phyloP scores from a whole-genome alignment of 129 eudicot species.

The Oenanthe sinensis region DNA sequence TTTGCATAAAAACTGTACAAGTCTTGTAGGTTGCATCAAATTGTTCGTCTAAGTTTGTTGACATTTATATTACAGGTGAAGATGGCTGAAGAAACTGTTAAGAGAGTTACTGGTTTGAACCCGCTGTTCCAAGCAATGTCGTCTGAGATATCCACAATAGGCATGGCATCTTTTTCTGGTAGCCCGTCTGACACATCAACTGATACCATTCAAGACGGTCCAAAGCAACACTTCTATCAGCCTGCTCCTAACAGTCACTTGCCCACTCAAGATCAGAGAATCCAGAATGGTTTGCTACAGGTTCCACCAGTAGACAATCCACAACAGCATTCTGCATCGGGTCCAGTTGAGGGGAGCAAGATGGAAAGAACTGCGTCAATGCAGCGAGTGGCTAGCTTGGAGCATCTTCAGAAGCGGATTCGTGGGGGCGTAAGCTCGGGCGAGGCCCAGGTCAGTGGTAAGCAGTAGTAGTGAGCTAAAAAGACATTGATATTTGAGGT shows the following conservation, averaged over 20 bases:
- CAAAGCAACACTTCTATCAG: conserved; percentile 54
- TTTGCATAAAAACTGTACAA: neutral
- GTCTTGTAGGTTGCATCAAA: neutral
- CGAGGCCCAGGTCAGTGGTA: conserved; percentile 40
- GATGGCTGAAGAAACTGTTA: conserved; percentile 98
- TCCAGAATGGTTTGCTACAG: conserved; percentile 38
- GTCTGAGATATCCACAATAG: conserved; percentile 73
- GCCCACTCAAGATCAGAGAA: conserved; percentile 28
- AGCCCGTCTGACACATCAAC: conserved; percentile 68
- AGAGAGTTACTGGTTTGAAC: conserved; percentile 78
- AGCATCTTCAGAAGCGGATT: conserved; percentile 85
- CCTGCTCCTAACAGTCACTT: conserved; percentile 32
- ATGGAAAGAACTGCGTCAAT: conserved; percentile 68
- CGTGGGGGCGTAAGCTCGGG: conserved; percentile 53
- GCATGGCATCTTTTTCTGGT: conserved; percentile 53
- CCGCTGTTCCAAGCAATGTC: conserved; percentile 84
- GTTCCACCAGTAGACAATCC: conserved; percentile 36
- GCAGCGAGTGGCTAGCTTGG: conserved; percentile 97
- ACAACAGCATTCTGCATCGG: conserved; percentile 35
- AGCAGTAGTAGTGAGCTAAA: conserved; percentile 10
- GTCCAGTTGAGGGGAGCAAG: conserved; percentile 37
- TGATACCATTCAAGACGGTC: conserved; percentile 66
- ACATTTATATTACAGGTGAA: conserved; percentile 51
- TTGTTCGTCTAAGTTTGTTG: neutral
- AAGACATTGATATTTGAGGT: neutral